These are phyloP conservation scores for Westerdykella ornata DNA, from an alignment of 2,329 filamentous ascomycete genomes.

Conservation along the genomic window DNA sequence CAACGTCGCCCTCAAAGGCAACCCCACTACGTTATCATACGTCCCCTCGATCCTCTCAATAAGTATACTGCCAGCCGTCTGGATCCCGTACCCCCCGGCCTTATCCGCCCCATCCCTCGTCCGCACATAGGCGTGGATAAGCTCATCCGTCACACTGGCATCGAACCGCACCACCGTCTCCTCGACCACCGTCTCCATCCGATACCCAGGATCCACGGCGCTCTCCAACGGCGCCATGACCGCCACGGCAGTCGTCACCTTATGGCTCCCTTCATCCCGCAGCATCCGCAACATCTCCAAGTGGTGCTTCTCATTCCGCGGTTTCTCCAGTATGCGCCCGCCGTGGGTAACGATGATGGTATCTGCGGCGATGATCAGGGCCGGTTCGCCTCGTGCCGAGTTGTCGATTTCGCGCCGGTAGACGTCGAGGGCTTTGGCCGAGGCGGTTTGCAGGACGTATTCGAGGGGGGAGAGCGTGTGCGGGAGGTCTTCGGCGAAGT, in stretches of 20 bases:
- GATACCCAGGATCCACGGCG: conserved; percentile 77
- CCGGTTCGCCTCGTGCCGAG: conserved; percentile 59
- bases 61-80: conserved; percentile 78
- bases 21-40: conserved; percentile 88
- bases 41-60: conserved; percentile 84
- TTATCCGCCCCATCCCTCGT: conserved; percentile 93
- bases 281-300: conserved; percentile 75
- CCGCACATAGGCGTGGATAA: conserved; percentile 70
- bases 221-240: conserved; percentile 77
- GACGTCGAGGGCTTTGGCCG: conserved; percentile 73
- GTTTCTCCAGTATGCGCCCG: conserved; percentile 86
- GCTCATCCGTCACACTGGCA: conserved; percentile 65
- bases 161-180: conserved; percentile 91
- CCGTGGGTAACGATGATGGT: conserved; percentile 74
- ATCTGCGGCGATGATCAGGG: conserved; percentile 81
- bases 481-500: conserved; percentile 75
- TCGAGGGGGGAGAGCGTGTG: conserved; percentile 75
- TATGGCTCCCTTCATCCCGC: conserved; percentile 69
- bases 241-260: conserved; percentile 78
- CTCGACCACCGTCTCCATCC: conserved; percentile 72
- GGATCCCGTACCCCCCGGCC: conserved; percentile 90
- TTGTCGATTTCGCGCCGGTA: conserved; percentile 55
- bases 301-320: conserved; percentile 72
- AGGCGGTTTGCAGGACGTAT: conserved; percentile 84
- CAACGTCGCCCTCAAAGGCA: conserved; percentile 73